Percentiles rank a stretch among this genome's conserved stretches.
These are phyloP conservation scores for Drosera capensis DNA, from an alignment of 148 eudicot species.

Conservation along the genomic window DNA sequence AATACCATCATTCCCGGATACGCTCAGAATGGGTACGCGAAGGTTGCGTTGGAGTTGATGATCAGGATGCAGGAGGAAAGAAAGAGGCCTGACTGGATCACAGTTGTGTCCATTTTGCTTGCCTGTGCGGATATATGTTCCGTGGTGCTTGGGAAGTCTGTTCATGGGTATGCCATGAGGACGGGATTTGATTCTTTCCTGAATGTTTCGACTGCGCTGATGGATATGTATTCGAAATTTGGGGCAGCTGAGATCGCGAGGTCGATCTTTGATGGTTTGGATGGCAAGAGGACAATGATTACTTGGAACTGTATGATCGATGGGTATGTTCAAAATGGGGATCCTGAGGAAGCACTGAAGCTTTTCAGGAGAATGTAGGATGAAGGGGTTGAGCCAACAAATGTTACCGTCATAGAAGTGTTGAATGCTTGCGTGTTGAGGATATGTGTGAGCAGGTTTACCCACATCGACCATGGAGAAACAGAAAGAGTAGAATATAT, in stretches of 20 bases:
- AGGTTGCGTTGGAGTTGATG: slow-evolving; percentile 3
- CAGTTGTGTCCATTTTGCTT: slow-evolving; percentile 5
- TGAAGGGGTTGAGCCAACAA: slow-evolving; percentile 1
- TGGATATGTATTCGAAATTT: slow-evolving; percentile 12
- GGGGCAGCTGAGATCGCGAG: slow-evolving; percentile 6
- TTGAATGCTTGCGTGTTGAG: not conserved
- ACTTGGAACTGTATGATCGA: slow-evolving; percentile 9
- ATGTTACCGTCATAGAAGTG: not conserved
- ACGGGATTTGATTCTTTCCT: not conserved
- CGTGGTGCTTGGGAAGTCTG: slow-evolving; percentile 6
- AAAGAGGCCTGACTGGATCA: slow-evolving; percentile 3
- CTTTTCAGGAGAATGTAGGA: not conserved
- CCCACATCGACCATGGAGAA: too few relatives aligned
- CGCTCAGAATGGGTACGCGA: slow-evolving; percentile 5
- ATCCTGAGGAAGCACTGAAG: not conserved
- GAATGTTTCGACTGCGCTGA: slow-evolving; percentile 6
- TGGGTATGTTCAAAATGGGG: not conserved
- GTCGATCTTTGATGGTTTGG: slow-evolving; percentile 3
- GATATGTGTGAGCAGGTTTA: too few relatives aligned
- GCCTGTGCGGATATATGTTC: slow-evolving; percentile 8
- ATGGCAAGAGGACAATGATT: not conserved
- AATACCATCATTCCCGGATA: slow-evolving; percentile 8
- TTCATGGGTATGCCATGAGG: slow-evolving; percentile 5
- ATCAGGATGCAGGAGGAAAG: slow-evolving; percentile 5
- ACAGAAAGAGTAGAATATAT: too few relatives aligned